Percentiles rank a stretch among this genome's conserved stretches.
phyloP scores from a whole-genome alignment of 495 filamentous ascomycete genomes.

The Xylaria telfairii region DNA sequence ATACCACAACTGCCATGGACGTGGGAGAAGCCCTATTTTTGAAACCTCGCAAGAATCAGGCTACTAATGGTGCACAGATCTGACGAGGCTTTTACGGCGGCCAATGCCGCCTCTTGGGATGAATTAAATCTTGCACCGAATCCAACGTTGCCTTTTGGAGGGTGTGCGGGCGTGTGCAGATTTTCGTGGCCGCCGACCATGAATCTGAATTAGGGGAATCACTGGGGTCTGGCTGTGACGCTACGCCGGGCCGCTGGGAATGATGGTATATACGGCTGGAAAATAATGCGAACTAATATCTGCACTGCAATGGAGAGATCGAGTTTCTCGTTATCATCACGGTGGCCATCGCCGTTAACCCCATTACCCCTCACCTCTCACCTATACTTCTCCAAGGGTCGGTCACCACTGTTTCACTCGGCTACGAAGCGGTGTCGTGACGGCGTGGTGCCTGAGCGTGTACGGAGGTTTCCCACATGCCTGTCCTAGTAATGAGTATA shows the following conservation, averaged over 20 bases:
- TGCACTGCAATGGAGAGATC: constrained; percentile 11
- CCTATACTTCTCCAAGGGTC: constrained; percentile 10
- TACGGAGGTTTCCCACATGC: constrained; percentile 10
- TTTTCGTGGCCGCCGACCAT: neutral
- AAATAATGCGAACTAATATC: neutral
- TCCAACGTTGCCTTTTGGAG: neutral
- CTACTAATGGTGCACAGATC: constrained; percentile 15
- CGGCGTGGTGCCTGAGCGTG: constrained; percentile 16
- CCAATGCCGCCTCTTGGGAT: constrained; percentile 9
- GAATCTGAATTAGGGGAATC: neutral
- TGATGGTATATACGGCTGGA: neutral
- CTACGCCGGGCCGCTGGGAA: constrained; percentile 14
- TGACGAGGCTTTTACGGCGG: neutral
- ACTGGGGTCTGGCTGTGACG: constrained; percentile 14
- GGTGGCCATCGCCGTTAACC: neutral
- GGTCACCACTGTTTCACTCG: constrained; percentile 19
- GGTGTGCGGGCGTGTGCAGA: constrained; percentile 7
- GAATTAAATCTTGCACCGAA: neutral
- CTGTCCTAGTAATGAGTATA: constrained; percentile 6
- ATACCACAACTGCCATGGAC: neutral
- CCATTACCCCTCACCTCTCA: constrained; percentile 23
- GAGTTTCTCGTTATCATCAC: constrained; percentile 1
- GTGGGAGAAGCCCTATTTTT: neutral
- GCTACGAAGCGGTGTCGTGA: constrained; percentile 20
- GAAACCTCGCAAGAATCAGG: neutral